A percentile compares a stretch with the other conserved stretches of the same genome.
These are phyloP conservation scores for Cicer cuneatum DNA, from an alignment of 306 rosid genomes.

Conservation along the genomic window DNA sequence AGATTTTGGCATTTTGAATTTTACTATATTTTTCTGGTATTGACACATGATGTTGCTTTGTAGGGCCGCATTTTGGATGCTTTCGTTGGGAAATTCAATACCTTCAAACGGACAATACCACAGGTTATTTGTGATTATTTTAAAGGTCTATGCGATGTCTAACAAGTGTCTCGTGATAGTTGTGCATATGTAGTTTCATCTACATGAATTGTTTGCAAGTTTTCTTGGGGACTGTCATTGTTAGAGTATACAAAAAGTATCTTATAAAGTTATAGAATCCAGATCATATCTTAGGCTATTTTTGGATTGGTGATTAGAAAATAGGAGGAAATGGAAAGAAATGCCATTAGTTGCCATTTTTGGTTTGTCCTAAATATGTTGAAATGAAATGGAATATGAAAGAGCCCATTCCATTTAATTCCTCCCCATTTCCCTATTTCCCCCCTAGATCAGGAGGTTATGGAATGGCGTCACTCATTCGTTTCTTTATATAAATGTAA, in stretches of 20 bases:
- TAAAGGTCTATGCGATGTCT: constrained; percentile 22
- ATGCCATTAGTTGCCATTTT: not conserved
- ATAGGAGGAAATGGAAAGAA: not conserved
- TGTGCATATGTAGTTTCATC: constrained; percentile 15
- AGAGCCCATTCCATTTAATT: constrained; percentile 5
- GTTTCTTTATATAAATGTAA: not conserved
- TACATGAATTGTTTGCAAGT: constrained; percentile 2
- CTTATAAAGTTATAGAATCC: not conserved
- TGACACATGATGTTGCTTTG: constrained; percentile 43
- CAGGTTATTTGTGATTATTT: constrained; percentile 63
- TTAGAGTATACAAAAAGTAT: not conserved
- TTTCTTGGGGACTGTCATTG: constrained; percentile 20
- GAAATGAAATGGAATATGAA: not conserved
- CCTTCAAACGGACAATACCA: constrained; percentile 94
- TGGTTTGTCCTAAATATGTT: constrained; percentile 9
- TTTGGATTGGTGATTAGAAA: constrained; percentile 10
- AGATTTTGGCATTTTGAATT: constrained; percentile 32
- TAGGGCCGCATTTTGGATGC: constrained; percentile 98
- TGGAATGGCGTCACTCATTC: not conserved
- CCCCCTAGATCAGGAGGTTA: not conserved
- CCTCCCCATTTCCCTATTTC: constrained; percentile 1
- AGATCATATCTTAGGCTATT: constrained; percentile 12
- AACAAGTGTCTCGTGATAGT: constrained; percentile 9
- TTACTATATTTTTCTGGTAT: constrained; percentile 41
- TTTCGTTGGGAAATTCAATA: constrained; percentile 96